A percentile compares a stretch with the other conserved stretches of the same genome.
Conservation (phyloP, 2,329 filamentous ascomycete species). For the Aureobasidium subglaciale region DNA sequence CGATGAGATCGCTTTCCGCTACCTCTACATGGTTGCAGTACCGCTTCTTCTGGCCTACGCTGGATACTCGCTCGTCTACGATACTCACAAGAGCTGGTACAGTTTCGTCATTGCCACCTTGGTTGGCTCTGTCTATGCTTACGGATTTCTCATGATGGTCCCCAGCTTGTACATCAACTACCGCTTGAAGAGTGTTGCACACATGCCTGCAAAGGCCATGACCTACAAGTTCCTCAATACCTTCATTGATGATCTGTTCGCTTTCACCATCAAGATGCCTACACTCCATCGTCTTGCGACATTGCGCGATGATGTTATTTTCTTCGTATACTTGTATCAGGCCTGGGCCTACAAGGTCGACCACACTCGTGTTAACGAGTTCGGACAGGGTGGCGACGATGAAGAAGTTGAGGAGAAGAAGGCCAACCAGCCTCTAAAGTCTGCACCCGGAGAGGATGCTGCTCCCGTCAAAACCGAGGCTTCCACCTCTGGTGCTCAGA, state of each 20-base stretch:
- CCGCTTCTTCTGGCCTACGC: constrained; percentile 86
- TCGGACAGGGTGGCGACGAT: constrained; percentile 88
- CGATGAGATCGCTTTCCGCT: constrained; percentile 94
- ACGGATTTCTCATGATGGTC: constrained; percentile 99
- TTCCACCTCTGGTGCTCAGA: constrained; percentile 2
- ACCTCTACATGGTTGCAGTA: constrained; percentile 87
- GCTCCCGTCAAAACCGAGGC: constrained; percentile 14
- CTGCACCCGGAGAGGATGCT: constrained; percentile 23
- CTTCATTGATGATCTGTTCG: constrained; percentile 97
- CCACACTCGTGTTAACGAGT: constrained; percentile 90
- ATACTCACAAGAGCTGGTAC: constrained; percentile 97
- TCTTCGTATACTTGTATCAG: constrained; percentile 97
- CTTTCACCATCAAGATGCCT: constrained; percentile 99
- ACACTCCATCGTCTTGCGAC: constrained; percentile 87
- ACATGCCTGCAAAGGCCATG: constrained; percentile 96
- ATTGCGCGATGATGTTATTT: constrained; percentile 90
- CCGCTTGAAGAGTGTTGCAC: constrained; percentile 79
- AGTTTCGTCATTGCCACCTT: constrained; percentile 91
- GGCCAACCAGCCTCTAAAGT: constrained; percentile 34
- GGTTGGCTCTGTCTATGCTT: constrained; percentile 93
- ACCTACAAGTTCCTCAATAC: constrained; percentile 98
- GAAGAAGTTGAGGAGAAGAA: constrained; percentile 54
- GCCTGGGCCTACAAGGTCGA: constrained; percentile 87
- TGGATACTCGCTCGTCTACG: constrained; percentile 83
- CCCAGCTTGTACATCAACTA: constrained; percentile 98